phyloP scores from a whole-genome alignment of 345 rosid species.

The Hypericum androsaemum region DNA sequence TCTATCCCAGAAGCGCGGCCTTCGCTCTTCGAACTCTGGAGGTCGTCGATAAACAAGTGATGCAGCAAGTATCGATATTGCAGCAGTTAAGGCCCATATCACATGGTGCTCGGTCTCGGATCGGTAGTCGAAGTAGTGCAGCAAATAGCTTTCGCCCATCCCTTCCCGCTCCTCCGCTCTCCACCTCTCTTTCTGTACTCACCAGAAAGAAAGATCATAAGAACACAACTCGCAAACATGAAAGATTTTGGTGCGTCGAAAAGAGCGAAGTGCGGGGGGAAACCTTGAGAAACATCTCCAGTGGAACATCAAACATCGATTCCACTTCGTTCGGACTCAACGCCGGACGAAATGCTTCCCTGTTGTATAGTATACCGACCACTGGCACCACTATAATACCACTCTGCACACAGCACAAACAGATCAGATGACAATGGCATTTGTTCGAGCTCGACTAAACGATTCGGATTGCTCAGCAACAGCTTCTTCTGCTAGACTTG shows the following conservation, averaged over 20 bases:
- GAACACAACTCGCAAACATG: background rate
- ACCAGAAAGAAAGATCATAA: background rate
- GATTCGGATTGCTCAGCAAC: background rate
- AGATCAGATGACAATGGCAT: background rate
- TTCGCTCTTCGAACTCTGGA: slow-evolving; percentile 47
- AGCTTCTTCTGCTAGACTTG: background rate
- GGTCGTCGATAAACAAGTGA: slow-evolving; percentile 38
- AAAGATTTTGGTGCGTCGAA: background rate
- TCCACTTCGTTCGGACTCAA: slow-evolving; percentile 48
- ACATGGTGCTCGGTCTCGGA: slow-evolving; percentile 19
- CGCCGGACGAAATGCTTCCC: slow-evolving; percentile 36
- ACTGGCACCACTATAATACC: slow-evolving; percentile 49
- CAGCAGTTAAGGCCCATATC: slow-evolving; percentile 71
- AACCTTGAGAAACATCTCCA: slow-evolving; percentile 77
- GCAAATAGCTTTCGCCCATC: slow-evolving; percentile 37
- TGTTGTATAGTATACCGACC: slow-evolving; percentile 35
- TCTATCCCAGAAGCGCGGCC: slow-evolving; percentile 15
- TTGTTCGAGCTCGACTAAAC: background rate
- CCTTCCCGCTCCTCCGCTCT: slow-evolving; percentile 42
- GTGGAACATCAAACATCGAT: slow-evolving; percentile 53
- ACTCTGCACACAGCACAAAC: slow-evolving; percentile 20
- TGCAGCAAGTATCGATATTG: slow-evolving; percentile 46
- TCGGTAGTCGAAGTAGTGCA: slow-evolving; percentile 46
- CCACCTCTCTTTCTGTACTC: slow-evolving; percentile 40
- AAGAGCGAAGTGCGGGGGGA: background rate